These are phyloP conservation scores for Kluyveromyces wickerhamii DNA, from an alignment of 805 yeast genomes.

Conservation along the genomic window DNA sequence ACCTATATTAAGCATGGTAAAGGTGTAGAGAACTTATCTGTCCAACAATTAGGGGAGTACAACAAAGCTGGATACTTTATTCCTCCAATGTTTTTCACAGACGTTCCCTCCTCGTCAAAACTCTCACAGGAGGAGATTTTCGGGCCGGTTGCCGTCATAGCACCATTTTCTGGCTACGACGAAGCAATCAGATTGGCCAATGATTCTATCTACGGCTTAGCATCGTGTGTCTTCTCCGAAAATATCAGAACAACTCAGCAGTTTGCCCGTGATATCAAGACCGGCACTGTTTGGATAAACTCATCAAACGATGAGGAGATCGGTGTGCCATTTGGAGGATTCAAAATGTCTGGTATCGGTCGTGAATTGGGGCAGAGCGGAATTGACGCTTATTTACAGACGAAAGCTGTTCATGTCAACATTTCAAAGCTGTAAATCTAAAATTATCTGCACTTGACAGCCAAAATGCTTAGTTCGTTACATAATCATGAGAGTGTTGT, in stretches of 20 bases:
- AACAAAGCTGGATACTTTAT: constrained; percentile 28
- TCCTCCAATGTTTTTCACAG: constrained; percentile 36
- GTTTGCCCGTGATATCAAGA: constrained; percentile 51
- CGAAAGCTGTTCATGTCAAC: constrained; percentile 61
- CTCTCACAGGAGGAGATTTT: constrained; percentile 37
- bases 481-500: no score
- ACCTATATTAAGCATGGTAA: constrained; percentile 38
- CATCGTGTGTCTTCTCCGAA: constrained; percentile 53
- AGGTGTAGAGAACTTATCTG: constrained; percentile 36
- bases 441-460: no score
- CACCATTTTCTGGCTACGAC: constrained; percentile 31
- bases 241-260: constrained; percentile 57
- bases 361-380: constrained; percentile 76
- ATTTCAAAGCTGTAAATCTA: constrained; percentile 8
- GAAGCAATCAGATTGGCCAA: constrained; percentile 37
- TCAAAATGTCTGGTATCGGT: constrained; percentile 72
- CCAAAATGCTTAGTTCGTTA: no score
- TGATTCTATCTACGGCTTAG: constrained; percentile 35
- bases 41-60: constrained; percentile 28
- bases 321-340: constrained; percentile 75
- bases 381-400: constrained; percentile 59
- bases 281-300: constrained; percentile 67
- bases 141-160: constrained; percentile 37
- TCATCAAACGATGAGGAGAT: constrained; percentile 57
- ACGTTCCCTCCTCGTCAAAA: constrained; percentile 31